Percentiles rank a stretch among this genome's conserved stretches.
Evolutionary conservation across 768 basidiomycete genomes (phyloP).

Genomic region (Psilocybe cubensis): DNA sequence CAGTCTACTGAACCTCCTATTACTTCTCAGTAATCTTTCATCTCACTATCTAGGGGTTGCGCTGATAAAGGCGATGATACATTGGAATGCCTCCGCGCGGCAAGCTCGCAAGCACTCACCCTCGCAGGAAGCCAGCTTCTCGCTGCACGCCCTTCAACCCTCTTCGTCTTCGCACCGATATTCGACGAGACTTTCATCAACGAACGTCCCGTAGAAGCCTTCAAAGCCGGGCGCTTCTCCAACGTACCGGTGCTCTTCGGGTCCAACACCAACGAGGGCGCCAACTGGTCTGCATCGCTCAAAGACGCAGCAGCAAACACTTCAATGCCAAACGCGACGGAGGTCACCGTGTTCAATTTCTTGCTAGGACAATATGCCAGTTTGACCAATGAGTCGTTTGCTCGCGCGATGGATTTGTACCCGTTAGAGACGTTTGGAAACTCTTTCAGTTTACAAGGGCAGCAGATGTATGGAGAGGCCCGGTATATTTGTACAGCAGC

Average conservation of each 20-base stretch:
- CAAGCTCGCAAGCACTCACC: constrained; percentile 29
- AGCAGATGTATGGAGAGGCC: constrained; percentile 50
- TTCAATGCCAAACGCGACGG: constrained; percentile 38
- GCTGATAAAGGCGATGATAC: constrained; percentile 19
- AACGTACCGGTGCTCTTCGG: constrained; percentile 45
- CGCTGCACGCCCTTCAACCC: constrained; percentile 30
- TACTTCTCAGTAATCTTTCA: not conserved
- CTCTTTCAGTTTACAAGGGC: constrained; percentile 41
- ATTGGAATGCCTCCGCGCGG: constrained; percentile 37
- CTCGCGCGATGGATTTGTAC: constrained; percentile 35
- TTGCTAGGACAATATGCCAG: constrained; percentile 41
- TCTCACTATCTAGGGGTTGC: constrained; percentile 29
- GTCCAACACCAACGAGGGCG: constrained; percentile 47
- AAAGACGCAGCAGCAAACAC: constrained; percentile 41
- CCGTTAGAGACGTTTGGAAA: constrained; percentile 35
- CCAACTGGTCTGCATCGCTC: constrained; percentile 39
- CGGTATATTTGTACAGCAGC: constrained; percentile 46
- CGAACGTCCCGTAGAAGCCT: constrained; percentile 42
- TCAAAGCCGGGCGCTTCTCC: constrained; percentile 38
- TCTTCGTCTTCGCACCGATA: constrained; percentile 44
- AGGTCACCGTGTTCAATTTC: constrained; percentile 44
- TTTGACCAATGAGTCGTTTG: constrained; percentile 31
- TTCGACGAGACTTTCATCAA: constrained; percentile 37
- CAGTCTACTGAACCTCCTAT: not conserved
- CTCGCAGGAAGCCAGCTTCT: constrained; percentile 35